phyloP scores from a whole-genome alignment of 2,329 filamentous ascomycete species.

The Trichoderma lentiforme region DNA sequence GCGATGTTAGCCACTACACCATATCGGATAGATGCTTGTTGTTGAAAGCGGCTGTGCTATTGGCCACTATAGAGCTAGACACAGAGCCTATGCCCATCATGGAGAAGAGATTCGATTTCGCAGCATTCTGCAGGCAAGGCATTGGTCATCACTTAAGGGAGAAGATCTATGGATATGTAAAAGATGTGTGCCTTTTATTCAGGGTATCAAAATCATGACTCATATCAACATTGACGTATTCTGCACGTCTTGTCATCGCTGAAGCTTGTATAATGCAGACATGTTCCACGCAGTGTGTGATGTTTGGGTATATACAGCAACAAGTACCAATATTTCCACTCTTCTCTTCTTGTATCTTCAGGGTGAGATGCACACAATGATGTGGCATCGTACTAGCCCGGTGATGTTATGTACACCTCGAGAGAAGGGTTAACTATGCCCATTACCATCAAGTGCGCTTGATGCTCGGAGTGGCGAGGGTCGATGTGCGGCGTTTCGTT shows the following conservation, averaged over 20 bases:
- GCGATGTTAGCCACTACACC: constrained; percentile 39
- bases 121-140: neutral
- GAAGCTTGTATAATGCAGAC: neutral
- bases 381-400: neutral
- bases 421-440: too few relatives aligned
- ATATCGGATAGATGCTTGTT: constrained; percentile 28
- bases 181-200: neutral
- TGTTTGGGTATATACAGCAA: neutral
- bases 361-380: neutral
- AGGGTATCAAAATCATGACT: neutral
- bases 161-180: neutral
- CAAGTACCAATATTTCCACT: neutral
- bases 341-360: neutral
- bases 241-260: neutral
- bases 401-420: too few relatives aligned
- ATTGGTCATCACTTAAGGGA: neutral
- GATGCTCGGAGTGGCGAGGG: neutral
- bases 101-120: neutral
- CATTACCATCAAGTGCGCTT: neutral
- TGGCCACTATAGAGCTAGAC: neutral
- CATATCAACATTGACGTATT: neutral
- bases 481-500: neutral
- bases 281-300: too few relatives aligned
- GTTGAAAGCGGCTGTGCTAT: neutral
- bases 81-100: neutral